A percentile compares a stretch with the other conserved stretches of the same genome.
phyloP scores from a whole-genome alignment of 1,284 basidiomycete species.

The Cutaneotrichosporon sp. region DNA sequence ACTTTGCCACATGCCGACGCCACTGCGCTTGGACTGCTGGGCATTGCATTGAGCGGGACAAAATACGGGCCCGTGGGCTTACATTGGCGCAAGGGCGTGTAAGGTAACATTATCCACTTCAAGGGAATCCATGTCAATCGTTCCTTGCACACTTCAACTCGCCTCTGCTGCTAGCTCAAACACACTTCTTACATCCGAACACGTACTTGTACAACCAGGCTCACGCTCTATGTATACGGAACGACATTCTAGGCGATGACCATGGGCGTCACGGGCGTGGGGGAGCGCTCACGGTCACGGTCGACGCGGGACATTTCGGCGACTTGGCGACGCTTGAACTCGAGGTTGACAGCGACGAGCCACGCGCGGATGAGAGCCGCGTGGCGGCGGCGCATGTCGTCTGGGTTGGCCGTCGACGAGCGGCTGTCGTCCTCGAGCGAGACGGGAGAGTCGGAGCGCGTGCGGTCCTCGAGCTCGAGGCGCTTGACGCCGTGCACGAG shows the following conservation, averaged over 20 bases:
- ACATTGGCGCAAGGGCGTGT: too few species aligned
- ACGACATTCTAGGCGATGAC: neutral
- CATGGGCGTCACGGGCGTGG: neutral
- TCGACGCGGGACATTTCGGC: slow-evolving; percentile 14
- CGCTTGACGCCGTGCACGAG: slow-evolving; percentile 48
- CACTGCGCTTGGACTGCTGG: neutral
- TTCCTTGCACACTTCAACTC: too few species aligned
- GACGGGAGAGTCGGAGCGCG: slow-evolving; percentile 19
- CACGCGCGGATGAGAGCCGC: slow-evolving; percentile 46
- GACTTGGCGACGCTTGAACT: slow-evolving; percentile 36
- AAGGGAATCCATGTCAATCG: too few species aligned
- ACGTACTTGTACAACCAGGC: slow-evolving; percentile 12
- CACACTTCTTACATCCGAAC: neutral
- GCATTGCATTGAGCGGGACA: neutral
- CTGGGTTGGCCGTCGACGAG: neutral
- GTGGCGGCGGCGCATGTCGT: slow-evolving; percentile 38
- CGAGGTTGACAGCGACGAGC: slow-evolving; percentile 50
- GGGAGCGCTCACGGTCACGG: neutral
- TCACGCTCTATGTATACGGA: neutral
- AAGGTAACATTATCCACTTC: too few species aligned
- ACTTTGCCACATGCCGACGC: neutral
- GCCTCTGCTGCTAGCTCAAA: too few species aligned
- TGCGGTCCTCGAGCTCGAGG: slow-evolving; percentile 40
- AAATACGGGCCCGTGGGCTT: neutral
- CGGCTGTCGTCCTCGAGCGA: slow-evolving; percentile 9